Base-by-base conservation (phyloP, 2,329 filamentous ascomycete genomes). In the Ceratocystis diversiconidia region DNA sequence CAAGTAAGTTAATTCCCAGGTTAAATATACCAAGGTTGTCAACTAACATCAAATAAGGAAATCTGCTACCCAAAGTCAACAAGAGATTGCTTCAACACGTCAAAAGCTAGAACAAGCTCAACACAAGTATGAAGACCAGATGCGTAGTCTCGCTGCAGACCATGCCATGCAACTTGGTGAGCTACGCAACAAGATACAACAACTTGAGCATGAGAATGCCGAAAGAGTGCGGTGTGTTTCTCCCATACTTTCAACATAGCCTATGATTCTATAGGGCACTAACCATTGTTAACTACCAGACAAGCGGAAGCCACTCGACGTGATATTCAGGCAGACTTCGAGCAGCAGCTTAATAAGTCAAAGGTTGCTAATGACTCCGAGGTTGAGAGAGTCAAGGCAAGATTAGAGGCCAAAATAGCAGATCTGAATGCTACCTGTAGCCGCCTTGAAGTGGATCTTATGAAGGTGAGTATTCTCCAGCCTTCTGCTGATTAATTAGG, bases 381-480 rank as follows among this genome's bases (percentile, higher is more conserved):
- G 65, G 71, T 75, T 1, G 79, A 82, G 61, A 77, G 80, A 44
- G 72, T 76, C 2, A 76, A 77, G 64, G 76, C 78, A 32, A 75
- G 80, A 52, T 73, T 75, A 30, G 85, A 88, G 55, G 83, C 82
- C 0, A 85, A 89, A 70, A 78, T 82, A 63, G 80, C 82, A n/a
- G 84, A 86, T 68, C 73, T 89, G 12, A 81, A 81, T 70, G 80
- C 79, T 28, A 85, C 79, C 1, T 79, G 87, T 32, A 82, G 80
- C 65, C 79, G 80, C 57, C 75, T 90, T 17, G 82, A 88, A 72
- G 80, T 83, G 43, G 82, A 85, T 69, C 69, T 86, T 12, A 79
- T 83, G 73, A 86, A 85, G 77, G 82, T 82, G 72, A 65, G 72
- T 68, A 48, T 22, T 19, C 7, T 22, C 10, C 6, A 4, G n/a